Base-by-base conservation (phyloP, 2,329 filamentous ascomycete genomes). In the Fusarium illudens region DNA sequence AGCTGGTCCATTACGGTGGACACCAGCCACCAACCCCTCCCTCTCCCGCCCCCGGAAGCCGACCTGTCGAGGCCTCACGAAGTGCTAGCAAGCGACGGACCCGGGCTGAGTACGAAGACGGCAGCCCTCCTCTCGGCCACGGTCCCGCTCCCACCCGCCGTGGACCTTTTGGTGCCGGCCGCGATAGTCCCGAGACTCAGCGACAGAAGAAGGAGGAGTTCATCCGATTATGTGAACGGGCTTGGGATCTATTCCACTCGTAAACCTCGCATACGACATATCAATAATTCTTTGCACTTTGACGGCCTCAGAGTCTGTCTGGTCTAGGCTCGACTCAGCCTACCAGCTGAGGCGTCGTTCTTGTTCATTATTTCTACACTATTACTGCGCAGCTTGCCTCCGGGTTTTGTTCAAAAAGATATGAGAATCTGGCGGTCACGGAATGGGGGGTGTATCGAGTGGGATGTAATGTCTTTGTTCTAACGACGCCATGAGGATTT, bases 181-280 rank as follows among this genome's bases (percentile, higher is more conserved):
- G 92, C 64, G 94, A 96, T 75, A 94, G 89, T 70, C 93, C 92
- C 8, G 94, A 96, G 72, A 93, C 90, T 6, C 90, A 93, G 77
- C 86, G 88, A 72, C 90, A 87, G 75, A 98, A 98, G 88, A 94
- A 94, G 77, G 94, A 97, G 42, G 93, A 97, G 78, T 99, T 99
- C 76, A 83, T 99, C 68, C 84, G 87, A 58, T 82, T 98, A 51
- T 97, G 95, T 77, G 89, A 93, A 71, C 86, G 93, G 75, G 96
- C 96, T 9, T 99, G 96, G 96, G 96, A 99, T 81, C 81, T 99
- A 27, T 97, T 98, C 80, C 96, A 98, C 83, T 97, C 94, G 65
- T 97, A 82, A 87, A 57, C 19, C 36, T 34, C 44, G 20, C 42
- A 58, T 33, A 59, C 52, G 46, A 64, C 30, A 54, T 36, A 61